Evolutionary conservation across 1,284 basidiomycete species (phyloP), one percentile per base, ranked within the genome.

Genomic region (Quambalaria eucalypti): DNA sequence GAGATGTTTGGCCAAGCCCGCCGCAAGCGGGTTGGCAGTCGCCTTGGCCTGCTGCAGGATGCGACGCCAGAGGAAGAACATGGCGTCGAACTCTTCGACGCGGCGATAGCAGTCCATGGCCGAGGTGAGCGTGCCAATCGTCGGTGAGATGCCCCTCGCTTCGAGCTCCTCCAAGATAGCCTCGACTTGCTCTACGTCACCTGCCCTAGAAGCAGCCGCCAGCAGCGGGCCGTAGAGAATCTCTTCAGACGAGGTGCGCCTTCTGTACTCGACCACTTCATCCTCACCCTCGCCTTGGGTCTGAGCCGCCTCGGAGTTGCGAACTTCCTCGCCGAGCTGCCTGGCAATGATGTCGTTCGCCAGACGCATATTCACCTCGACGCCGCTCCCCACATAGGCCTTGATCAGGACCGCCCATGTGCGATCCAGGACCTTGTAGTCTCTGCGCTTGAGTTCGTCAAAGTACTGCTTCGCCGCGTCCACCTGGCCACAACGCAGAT

Each of bases 61-160:
- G 55, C 83, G 80, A 12, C 83, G 79, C 90, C 90, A 96, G 4
- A 87, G 68, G 21, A 81, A 75, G 53, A 80, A 77, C 19, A 85
- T 83, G 1, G 78, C 80, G 2, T 83, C 81, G 10, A 84, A 68
- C 61, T 88, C 80, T 26, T 79, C 78, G 1, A 79, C 78, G 21
- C 81, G 80, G 19, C 88, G 83, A 72, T 93, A 87, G 0, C 82
- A 84, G 62, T 89, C 84, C 69, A 97, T 80, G 23, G 93, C 77
- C 50, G 82, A 79, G 2, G 84, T 83, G 61, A 88, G 79, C 2
- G 82, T 80, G 23, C 81, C 79, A 31, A 92, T 72, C 0, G 83
- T 82, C 2, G 84, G 80, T 55, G 79, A 73, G 2, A 81, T 82
- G 1, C 83, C 84, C 0, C 76, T 76, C 21, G 61, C 55, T 2